Percentiles rank a stretch among this genome's conserved stretches.
These are phyloP conservation scores for Decorospora gaudefroyi DNA, from an alignment of 2,329 filamentous ascomycete genomes.

Conservation along the genomic window DNA sequence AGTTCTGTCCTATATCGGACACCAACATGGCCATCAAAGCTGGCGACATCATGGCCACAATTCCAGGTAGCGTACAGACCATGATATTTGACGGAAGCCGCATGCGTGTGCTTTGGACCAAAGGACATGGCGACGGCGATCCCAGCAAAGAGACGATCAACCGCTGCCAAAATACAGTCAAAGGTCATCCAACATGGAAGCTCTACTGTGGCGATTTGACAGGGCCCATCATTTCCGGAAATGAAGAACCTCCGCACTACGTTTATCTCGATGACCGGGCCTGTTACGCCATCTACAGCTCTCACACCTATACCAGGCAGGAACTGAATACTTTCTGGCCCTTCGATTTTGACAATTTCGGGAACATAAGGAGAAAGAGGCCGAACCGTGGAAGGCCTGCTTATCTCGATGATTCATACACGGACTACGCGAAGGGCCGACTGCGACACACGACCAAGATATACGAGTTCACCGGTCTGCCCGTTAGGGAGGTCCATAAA, in stretches of 20 bases:
- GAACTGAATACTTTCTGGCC: constrained; percentile 42
- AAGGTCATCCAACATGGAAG: constrained; percentile 48
- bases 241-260: constrained; percentile 43
- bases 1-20: too few relatives aligned
- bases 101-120: constrained; percentile 47
- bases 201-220: constrained; percentile 43
- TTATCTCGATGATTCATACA: constrained; percentile 20
- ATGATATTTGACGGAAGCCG: constrained; percentile 36
- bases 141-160: constrained; percentile 34
- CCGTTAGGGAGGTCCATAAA: neutral
- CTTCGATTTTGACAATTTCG: constrained; percentile 46
- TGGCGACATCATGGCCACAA: constrained; percentile 2
- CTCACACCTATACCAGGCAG: constrained; percentile 33
- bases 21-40: constrained; percentile 3
- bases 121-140: constrained; percentile 44
- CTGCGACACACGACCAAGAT: constrained; percentile 4
- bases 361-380: constrained; percentile 39
- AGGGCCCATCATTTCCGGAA: constrained; percentile 30
- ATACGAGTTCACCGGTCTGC: constrained; percentile 2
- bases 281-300: constrained; percentile 40
- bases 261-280: constrained; percentile 51
- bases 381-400: constrained; percentile 48
- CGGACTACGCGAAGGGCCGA: constrained; percentile 13
- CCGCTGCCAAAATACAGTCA: constrained; percentile 5
- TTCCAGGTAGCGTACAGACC: constrained; percentile 14